A percentile compares a stretch with the other conserved stretches of the same genome.
phyloP scores from a whole-genome alignment of 192 early-diverging fungal genomes.

The Coemansia pectinata region DNA sequence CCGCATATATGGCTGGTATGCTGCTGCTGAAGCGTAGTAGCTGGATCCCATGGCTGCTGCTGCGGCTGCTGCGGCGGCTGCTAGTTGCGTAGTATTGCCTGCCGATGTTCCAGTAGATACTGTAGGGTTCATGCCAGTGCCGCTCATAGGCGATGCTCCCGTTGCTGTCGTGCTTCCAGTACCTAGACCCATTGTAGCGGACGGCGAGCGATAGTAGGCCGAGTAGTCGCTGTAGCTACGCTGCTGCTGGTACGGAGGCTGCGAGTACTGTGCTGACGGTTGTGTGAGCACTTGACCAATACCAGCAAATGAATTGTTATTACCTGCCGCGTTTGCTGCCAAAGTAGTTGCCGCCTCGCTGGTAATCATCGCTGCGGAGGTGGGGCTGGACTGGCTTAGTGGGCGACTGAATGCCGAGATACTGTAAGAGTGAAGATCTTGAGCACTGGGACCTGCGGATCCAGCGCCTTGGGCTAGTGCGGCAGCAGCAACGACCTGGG shows the following conservation, averaged over 20 bases:
- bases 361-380: constrained; percentile 31
- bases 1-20: constrained; percentile 53
- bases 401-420: constrained; percentile 53
- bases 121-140: constrained; percentile 13
- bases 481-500: constrained; percentile 17
- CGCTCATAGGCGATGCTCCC: constrained; percentile 26
- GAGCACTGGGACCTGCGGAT: constrained; percentile 1
- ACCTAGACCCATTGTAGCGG: constrained; percentile 30
- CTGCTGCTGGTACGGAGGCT: constrained; percentile 20
- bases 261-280: constrained; percentile 26
- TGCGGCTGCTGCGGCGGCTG: constrained; percentile 36
- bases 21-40: constrained; percentile 36
- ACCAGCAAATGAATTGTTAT: constrained; percentile 16
- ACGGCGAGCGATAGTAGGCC: constrained; percentile 50
- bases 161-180: constrained; percentile 17
- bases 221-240: constrained; percentile 49
- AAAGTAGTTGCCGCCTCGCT: background rate
- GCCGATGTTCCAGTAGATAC: background rate
- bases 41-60: constrained; percentile 39
- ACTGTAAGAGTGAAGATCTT: constrained; percentile 45
- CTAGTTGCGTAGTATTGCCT: constrained; percentile 14
- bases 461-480: constrained; percentile 4
- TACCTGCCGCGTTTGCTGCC: background rate
- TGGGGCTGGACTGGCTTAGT: constrained; percentile 29
- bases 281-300: constrained; percentile 14